Percentiles rank a stretch among this genome's conserved stretches.
Conservation (phyloP, 1,139 yeast species). For the Pneumocystis jirovecii region DNA sequence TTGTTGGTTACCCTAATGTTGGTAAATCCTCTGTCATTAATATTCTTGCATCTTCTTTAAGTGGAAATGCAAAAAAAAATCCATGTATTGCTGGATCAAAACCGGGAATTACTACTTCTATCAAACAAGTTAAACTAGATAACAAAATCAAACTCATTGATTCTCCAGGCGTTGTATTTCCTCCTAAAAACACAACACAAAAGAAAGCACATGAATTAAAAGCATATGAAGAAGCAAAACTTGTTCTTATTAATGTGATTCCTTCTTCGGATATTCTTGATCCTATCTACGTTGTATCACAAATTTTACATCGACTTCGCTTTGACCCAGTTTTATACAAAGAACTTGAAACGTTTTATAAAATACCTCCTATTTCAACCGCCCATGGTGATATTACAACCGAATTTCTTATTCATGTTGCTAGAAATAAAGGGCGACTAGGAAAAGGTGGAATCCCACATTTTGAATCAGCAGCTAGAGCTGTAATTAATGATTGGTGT, state of each 20-base stretch:
- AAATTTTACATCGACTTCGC: constrained; percentile 60
- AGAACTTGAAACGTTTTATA: constrained; percentile 55
- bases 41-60: constrained; percentile 73
- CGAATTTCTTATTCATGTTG: constrained; percentile 79
- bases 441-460: constrained; percentile 91
- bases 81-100: constrained; percentile 96
- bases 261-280: constrained; percentile 80
- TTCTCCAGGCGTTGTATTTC: constrained; percentile 97
- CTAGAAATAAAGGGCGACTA: constrained; percentile 81
- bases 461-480: constrained; percentile 65
- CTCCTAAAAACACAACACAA: constrained; percentile 31
- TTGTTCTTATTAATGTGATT: constrained; percentile 74
- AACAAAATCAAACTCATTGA: constrained; percentile 77
- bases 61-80: constrained; percentile 31
- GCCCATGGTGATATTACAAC: constrained; percentile 30
- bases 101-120: constrained; percentile 89
- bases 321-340: constrained; percentile 48
- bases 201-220: constrained; percentile 21
- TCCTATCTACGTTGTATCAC: constrained; percentile 67
- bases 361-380: constrained; percentile 62
- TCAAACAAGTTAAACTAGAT: constrained; percentile 86
- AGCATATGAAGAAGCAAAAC: constrained; percentile 69
- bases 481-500: constrained; percentile 89
- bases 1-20: constrained; percentile 88
- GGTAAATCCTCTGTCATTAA: constrained; percentile 94